Percentiles rank a stretch among this genome's conserved stretches.
These are phyloP conservation scores for Ceriops tagal DNA, from an alignment of 345 rosid genomes.

Conservation along the genomic window DNA sequence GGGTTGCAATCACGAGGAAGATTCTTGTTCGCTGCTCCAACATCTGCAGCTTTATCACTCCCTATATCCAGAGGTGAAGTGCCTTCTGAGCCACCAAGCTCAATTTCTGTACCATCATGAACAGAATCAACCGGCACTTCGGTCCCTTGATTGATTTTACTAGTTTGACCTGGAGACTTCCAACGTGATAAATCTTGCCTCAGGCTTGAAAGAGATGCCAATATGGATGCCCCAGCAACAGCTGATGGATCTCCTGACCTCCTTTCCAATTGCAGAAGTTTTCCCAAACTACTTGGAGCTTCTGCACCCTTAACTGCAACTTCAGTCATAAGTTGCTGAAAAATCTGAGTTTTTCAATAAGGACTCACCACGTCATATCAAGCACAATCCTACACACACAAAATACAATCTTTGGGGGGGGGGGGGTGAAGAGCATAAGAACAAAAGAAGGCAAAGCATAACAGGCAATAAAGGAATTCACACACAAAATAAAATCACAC, in stretches of 20 bases:
- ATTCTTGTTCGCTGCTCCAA: conserved; percentile 46
- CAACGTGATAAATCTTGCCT: conserved; percentile 55
- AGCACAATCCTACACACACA: conserved; percentile 6
- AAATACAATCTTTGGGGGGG: neutral
- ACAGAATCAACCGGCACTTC: conserved; percentile 53
- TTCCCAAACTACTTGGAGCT: conserved; percentile 46
- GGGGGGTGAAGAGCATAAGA: neutral
- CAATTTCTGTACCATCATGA: conserved; percentile 48
- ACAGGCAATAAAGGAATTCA: conserved; percentile 8
- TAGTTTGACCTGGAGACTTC: conserved; percentile 46
- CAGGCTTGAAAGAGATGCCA: conserved; percentile 62
- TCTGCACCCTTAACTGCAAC: conserved; percentile 53
- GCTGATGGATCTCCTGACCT: conserved; percentile 71
- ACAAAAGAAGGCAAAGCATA: conserved; percentile 3
- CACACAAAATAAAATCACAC: conserved; percentile 3
- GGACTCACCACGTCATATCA: conserved; percentile 29
- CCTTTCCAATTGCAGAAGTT: conserved; percentile 51
- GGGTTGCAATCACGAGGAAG: conserved; percentile 52
- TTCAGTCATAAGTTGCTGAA: conserved; percentile 57
- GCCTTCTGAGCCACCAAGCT: conserved; percentile 55
- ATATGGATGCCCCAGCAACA: conserved; percentile 69
- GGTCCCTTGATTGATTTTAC: conserved; percentile 45
- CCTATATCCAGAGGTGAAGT: conserved; percentile 42
- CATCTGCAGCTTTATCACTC: conserved; percentile 59
- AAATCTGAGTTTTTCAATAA: conserved; percentile 54